Evolutionary conservation across 371 early-diverging fungal species (phyloP).

Genomic region (Mycotypha africana): DNA sequence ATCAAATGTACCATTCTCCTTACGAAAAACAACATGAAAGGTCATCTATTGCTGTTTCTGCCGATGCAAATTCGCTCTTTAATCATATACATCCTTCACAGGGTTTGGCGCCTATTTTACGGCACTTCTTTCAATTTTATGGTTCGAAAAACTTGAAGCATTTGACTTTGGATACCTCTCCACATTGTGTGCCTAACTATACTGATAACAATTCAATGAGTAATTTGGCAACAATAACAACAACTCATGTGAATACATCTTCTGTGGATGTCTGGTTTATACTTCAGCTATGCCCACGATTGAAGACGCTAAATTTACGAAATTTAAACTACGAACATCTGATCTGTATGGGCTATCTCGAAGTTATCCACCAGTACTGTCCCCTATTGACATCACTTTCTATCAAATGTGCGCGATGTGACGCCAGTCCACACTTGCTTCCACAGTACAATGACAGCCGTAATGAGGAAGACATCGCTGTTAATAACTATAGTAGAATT

Average conservation of each 20-base stretch:
- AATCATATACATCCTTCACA: conserved; percentile 9
- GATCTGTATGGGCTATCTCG: conserved; percentile 11
- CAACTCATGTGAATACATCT: neutral
- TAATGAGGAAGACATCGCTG: neutral
- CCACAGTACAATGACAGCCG: conserved; percentile 2
- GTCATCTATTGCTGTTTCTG: neutral
- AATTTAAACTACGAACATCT: conserved; percentile 9
- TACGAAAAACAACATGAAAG: no score
- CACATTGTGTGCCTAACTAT: no score
- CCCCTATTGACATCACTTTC: conserved; percentile 2
- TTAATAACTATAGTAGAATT: neutral
- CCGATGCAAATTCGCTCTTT: conserved; percentile 2
- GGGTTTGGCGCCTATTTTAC: conserved; percentile 3
- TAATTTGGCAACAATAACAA: neutral
- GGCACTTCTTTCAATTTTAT: conserved; percentile 3
- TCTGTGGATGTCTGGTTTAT: conserved; percentile 9
- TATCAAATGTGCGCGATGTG: conserved; percentile 8
- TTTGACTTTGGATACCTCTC: neutral
- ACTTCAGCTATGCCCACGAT: conserved; percentile 2
- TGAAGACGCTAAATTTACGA: conserved; percentile 1
- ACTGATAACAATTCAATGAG: no score
- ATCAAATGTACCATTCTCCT: no score
- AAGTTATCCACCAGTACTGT: conserved; percentile 11
- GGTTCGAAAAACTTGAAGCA: neutral
- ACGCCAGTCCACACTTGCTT: conserved; percentile 8